A percentile compares a stretch with the other conserved stretches of the same genome.
phyloP scores from a whole-genome alignment of 164 flowering plant species.

The Umbellularia californica region DNA sequence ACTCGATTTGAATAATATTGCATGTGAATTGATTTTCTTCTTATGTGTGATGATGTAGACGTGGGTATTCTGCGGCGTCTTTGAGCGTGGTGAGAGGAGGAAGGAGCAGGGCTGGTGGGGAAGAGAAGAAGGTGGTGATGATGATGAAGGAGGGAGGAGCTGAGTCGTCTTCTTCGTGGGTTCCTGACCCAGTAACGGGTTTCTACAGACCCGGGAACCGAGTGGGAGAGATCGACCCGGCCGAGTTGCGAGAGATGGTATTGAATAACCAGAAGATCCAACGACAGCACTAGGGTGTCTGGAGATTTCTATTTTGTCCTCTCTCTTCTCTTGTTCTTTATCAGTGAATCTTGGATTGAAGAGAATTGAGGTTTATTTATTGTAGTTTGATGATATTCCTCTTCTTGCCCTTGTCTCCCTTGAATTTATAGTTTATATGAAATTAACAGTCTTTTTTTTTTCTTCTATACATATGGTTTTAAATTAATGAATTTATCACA shows the following conservation, averaged over 20 bases:
- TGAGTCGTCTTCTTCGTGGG: slow-evolving; percentile 4
- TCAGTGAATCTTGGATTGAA: neutral
- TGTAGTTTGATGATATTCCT: too few relatives aligned
- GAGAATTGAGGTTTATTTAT: neutral
- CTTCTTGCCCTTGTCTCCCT: too few relatives aligned
- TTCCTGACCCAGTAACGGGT: slow-evolving; percentile 16
- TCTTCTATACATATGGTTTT: too few relatives aligned
- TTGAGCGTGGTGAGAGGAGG: neutral
- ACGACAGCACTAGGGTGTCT: neutral
- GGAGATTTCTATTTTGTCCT: neutral
- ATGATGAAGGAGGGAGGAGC: neutral
- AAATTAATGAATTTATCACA: too few relatives aligned
- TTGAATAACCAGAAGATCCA: slow-evolving; percentile 3
- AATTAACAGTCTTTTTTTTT: too few relatives aligned
- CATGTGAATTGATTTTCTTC: neutral
- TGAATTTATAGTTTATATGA: too few relatives aligned
- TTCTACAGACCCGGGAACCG: slow-evolving; percentile 7
- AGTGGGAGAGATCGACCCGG: slow-evolving; percentile 1
- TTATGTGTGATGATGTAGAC: neutral
- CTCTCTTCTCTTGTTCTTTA: neutral
- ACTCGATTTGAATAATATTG: neutral
- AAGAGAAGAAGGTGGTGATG: slow-evolving; percentile 4
- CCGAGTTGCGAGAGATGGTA: slow-evolving; percentile 4
- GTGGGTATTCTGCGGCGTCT: neutral
- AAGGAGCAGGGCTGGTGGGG: neutral